Percentiles rank a stretch among this genome's conserved stretches.
Evolutionary conservation across 306 rosid species (phyloP).

Genomic region (Ormosia semicastrata): DNA sequence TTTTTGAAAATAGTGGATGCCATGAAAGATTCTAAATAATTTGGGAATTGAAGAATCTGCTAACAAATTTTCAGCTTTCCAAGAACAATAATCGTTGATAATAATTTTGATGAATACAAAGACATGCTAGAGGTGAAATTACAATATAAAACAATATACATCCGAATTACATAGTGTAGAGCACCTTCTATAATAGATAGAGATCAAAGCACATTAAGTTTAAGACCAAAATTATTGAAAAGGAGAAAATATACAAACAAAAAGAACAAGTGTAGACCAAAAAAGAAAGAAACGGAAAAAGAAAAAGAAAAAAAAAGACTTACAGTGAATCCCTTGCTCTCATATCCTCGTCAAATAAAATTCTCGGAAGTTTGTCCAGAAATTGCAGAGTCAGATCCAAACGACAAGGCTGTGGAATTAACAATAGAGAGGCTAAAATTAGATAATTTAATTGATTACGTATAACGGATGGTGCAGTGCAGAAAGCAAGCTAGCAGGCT

Average conservation of each 20-base stretch:
- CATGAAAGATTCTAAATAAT: constrained; percentile 40
- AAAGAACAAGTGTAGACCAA: neutral
- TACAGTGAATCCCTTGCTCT: constrained; percentile 67
- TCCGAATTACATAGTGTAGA: neutral
- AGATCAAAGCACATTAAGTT: neutral
- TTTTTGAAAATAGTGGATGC: constrained; percentile 52
- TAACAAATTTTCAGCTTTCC: neutral
- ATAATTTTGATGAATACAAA: neutral
- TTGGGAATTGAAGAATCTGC: constrained; percentile 22
- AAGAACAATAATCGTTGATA: neutral
- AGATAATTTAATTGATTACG: neutral
- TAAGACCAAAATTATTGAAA: neutral
- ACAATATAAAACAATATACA: neutral
- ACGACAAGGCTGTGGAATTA: constrained; percentile 44
- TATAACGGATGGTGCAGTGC: neutral
- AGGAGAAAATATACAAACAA: constrained; percentile 2
- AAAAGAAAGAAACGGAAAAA: too few relatives aligned
- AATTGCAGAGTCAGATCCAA: constrained; percentile 60
- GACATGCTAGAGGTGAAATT: neutral
- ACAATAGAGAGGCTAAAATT: neutral
- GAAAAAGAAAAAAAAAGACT: constrained; percentile 26
- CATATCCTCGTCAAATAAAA: constrained; percentile 65
- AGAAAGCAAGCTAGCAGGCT: neutral
- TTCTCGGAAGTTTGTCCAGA: constrained; percentile 63
- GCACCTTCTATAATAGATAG: neutral